These are phyloP conservation scores for Aspergillus luchuensis DNA, from an alignment of 2,329 filamentous ascomycete species.

Conservation along the genomic window DNA sequence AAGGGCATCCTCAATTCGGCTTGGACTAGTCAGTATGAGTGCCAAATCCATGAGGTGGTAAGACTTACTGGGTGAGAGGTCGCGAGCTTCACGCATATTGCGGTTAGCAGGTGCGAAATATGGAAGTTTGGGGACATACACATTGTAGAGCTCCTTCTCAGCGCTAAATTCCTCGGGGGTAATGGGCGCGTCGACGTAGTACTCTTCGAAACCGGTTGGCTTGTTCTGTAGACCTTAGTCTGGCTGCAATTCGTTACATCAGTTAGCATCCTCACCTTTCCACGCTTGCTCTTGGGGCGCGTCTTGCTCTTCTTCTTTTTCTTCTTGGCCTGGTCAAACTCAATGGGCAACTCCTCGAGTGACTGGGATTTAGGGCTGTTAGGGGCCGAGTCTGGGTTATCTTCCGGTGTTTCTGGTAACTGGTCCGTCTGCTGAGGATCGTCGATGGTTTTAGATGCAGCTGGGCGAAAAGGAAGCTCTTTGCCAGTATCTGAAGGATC, in stretches of 20 bases:
- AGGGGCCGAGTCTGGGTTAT: not conserved
- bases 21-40: slow-evolving; percentile 35
- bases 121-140: slow-evolving; percentile 47
- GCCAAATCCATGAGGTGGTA: no score
- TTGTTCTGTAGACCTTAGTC: slow-evolving; percentile 36
- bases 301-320: slow-evolving; percentile 41
- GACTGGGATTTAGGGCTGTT: not conserved
- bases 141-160: slow-evolving; percentile 69
- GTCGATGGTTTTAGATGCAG: not conserved
- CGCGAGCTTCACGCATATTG: slow-evolving; percentile 32
- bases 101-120: slow-evolving; percentile 9
- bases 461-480: no score
- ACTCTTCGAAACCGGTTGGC: slow-evolving; percentile 75
- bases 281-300: slow-evolving; percentile 45
- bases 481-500: no score
- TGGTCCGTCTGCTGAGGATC: not conserved
- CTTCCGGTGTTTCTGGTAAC: not conserved
- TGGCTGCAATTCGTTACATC: not conserved
- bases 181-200: slow-evolving; percentile 76
- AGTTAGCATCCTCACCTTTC: slow-evolving; percentile 21
- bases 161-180: slow-evolving; percentile 68
- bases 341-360: not conserved
- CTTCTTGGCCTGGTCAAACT: slow-evolving; percentile 22
- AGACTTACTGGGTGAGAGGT: slow-evolving; percentile 60
- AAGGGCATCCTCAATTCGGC: slow-evolving; percentile 82